Evolutionary conservation across 2,329 filamentous ascomycete genomes (phyloP).

Genomic region (Venturia aucupariae): DNA sequence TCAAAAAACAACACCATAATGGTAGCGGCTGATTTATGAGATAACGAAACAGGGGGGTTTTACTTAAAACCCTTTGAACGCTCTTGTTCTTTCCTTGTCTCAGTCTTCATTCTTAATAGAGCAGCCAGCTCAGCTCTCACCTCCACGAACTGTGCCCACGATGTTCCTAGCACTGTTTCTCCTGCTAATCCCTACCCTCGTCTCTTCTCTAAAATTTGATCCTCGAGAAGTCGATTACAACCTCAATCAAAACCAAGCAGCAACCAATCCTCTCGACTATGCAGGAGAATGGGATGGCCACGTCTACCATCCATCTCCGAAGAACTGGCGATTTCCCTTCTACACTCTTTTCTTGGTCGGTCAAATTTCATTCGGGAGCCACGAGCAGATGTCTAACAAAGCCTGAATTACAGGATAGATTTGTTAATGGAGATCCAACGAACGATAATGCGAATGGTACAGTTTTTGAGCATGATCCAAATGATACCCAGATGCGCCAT

Average conservation of each 20-base stretch:
- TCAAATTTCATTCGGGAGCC: not conserved
- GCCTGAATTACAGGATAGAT: not conserved
- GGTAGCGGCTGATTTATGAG: no score
- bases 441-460: conserved; percentile 55
- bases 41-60: no score
- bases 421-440: conserved; percentile 52
- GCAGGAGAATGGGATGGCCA: conserved; percentile 22
- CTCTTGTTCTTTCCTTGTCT: not conserved
- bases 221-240: conserved; percentile 10
- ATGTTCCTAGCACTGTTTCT: not conserved
- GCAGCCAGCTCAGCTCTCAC: not conserved
- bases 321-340: conserved; percentile 55
- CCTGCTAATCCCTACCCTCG: not conserved
- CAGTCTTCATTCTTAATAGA: not conserved
- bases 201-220: not conserved
- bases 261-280: not conserved
- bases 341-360: conserved; percentile 40
- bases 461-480: conserved; percentile 48
- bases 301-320: conserved; percentile 42
- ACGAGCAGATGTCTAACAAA: not conserved
- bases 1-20: no score
- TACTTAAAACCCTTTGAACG: not conserved
- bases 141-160: not conserved
- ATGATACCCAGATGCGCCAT: conserved; percentile 51
- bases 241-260: conserved; percentile 6